A percentile compares a stretch with the other conserved stretches of the same genome.
phyloP scores from a whole-genome alignment of 768 basidiomycete genomes.

The Russula sp. region DNA sequence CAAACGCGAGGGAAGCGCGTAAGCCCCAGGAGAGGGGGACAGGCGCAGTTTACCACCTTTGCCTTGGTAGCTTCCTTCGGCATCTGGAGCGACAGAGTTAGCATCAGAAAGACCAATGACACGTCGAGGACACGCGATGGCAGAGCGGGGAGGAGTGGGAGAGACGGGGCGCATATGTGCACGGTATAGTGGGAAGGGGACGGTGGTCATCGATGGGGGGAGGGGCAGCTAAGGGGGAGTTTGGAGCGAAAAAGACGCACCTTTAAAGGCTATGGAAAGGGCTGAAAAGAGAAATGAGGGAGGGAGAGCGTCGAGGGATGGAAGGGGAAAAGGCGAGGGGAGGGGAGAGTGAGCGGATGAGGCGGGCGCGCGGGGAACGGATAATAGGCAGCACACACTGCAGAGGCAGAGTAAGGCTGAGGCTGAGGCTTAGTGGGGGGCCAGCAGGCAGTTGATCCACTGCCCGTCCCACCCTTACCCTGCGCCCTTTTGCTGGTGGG shows the following conservation, averaged over 20 bases:
- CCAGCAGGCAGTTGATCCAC: constrained; percentile 15
- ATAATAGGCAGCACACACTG: constrained; percentile 5
- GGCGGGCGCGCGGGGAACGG: constrained; percentile 16
- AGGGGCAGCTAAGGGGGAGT: not conserved
- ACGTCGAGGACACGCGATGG: constrained; percentile 33
- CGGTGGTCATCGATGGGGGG: constrained; percentile 10
- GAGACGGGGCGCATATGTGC: constrained; percentile 4
- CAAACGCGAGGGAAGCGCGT: constrained; percentile 12
- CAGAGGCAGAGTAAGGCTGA: not conserved
- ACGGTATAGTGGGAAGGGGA: not conserved
- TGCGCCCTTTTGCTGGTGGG: constrained; percentile 10
- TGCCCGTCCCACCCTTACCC: not conserved
- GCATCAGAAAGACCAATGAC: constrained; percentile 33
- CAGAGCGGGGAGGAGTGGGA: constrained; percentile 6
- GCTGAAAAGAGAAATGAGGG: not conserved
- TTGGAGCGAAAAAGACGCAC: constrained; percentile 1
- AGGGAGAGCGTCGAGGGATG: constrained; percentile 1
- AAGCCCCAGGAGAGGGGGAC: constrained; percentile 12
- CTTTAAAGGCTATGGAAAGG: constrained; percentile 4
- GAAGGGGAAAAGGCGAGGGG: constrained; percentile 1
- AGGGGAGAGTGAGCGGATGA: constrained; percentile 10
- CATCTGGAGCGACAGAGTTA: constrained; percentile 45
- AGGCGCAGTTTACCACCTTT: constrained; percentile 51
- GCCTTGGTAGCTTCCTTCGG: constrained; percentile 69
- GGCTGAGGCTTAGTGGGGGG: constrained; percentile 11